A percentile compares a stretch with the other conserved stretches of the same genome.
These are phyloP conservation scores for Mycena alexandri DNA, from an alignment of 768 basidiomycete genomes.

Conservation along the genomic window DNA sequence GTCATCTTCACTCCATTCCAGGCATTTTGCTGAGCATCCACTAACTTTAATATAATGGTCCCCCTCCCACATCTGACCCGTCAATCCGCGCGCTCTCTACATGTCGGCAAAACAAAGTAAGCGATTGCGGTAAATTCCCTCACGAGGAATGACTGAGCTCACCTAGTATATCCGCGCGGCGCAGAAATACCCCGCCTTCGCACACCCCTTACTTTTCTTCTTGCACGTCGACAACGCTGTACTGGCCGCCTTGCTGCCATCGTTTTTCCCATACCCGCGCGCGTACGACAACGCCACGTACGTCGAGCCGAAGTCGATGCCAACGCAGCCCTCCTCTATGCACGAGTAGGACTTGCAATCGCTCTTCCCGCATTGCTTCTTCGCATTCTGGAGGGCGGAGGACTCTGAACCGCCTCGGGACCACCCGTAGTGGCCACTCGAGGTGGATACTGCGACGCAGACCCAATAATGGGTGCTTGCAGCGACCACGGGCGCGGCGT, in stretches of 20 bases:
- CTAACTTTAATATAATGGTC: slow-evolving; percentile 9
- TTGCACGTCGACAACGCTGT: slow-evolving; percentile 21
- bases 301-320: slow-evolving; percentile 26
- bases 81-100: slow-evolving; percentile 13
- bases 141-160: slow-evolving; percentile 34
- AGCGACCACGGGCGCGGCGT: slow-evolving; percentile 9
- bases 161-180: slow-evolving; percentile 23
- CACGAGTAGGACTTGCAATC: slow-evolving; percentile 32
- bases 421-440: slow-evolving; percentile 29
- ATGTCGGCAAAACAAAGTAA: slow-evolving; percentile 14
- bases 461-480: slow-evolving; percentile 31
- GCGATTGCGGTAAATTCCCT: slow-evolving; percentile 18
- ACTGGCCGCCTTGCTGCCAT: slow-evolving; percentile 28
- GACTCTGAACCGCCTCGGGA: slow-evolving; percentile 28
- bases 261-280: slow-evolving; percentile 28
- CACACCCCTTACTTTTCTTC: slow-evolving; percentile 18
- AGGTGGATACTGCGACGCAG: slow-evolving; percentile 27
- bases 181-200: slow-evolving; percentile 28
- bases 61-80: slow-evolving; percentile 2
- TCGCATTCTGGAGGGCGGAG: slow-evolving; percentile 26
- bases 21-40: slow-evolving; percentile 9
- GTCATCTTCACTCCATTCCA: slow-evolving; percentile 12
- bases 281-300: slow-evolving; percentile 27
- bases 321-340: slow-evolving; percentile 28
- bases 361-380: slow-evolving; percentile 26